phyloP scores from a whole-genome alignment of 768 basidiomycete genomes.

The Tricholoma furcatifolium region DNA sequence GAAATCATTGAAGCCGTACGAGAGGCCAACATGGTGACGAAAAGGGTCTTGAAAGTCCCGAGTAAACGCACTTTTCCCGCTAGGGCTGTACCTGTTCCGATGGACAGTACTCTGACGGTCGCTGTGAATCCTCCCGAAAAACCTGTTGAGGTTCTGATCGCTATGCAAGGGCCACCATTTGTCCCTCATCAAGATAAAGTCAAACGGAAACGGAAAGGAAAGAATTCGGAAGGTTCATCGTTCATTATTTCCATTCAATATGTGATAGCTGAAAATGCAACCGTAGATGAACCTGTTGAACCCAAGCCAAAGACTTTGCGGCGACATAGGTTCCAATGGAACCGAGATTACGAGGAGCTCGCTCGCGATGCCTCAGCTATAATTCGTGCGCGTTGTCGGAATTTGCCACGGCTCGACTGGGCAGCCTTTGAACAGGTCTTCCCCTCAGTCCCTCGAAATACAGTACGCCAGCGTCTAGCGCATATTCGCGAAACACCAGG shows the following conservation, averaged over 20 bases:
- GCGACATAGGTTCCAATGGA: slow-evolving; percentile 81
- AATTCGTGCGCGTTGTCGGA: slow-evolving; percentile 74
- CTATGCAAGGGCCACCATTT: slow-evolving; percentile 48
- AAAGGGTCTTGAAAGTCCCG: slow-evolving; percentile 38
- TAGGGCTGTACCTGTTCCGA: slow-evolving; percentile 20
- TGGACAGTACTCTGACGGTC: slow-evolving; percentile 32
- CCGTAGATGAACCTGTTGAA: slow-evolving; percentile 9
- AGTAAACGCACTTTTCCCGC: slow-evolving; percentile 19
- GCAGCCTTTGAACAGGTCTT: slow-evolving; percentile 77
- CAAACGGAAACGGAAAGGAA: slow-evolving; percentile 35
- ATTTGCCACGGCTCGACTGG: slow-evolving; percentile 62
- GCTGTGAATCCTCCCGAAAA: slow-evolving; percentile 48
- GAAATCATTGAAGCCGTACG: slow-evolving; percentile 56
- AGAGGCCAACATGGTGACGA: slow-evolving; percentile 51
- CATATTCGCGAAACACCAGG: slow-evolving; percentile 61
- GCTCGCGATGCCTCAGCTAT: slow-evolving; percentile 83
- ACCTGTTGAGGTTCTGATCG: slow-evolving; percentile 49
- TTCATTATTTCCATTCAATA: neutral
- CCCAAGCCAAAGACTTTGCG: slow-evolving; percentile 30
- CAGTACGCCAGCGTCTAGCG: slow-evolving; percentile 66
- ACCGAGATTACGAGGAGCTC: slow-evolving; percentile 83
- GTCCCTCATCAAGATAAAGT: slow-evolving; percentile 19
- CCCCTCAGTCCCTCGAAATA: slow-evolving; percentile 69
- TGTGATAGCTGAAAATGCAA: neutral
- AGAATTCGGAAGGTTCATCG: slow-evolving; percentile 29